A percentile compares a stretch with the other conserved stretches of the same genome.
phyloP scores from a whole-genome alignment of 768 basidiomycete genomes.

The Auricularia cornea region DNA sequence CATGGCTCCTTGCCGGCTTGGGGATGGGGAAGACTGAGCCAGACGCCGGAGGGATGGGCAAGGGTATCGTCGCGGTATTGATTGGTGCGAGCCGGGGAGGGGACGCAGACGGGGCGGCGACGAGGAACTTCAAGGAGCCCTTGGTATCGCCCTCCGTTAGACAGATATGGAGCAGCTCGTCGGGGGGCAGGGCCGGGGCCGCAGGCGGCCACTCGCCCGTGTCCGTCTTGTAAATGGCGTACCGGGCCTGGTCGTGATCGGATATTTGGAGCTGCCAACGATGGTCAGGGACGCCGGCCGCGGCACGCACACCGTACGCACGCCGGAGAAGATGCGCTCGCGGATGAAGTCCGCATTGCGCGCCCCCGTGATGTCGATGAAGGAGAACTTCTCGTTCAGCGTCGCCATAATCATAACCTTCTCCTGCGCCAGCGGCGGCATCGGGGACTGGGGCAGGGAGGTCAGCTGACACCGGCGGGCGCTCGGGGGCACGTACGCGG shows the following conservation, averaged over 20 bases:
- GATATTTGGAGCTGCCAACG: slow-evolving; percentile 57
- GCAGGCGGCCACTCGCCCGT: slow-evolving; percentile 68
- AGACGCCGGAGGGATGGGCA: background rate
- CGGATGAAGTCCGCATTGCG: slow-evolving; percentile 60
- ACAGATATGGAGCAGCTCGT: slow-evolving; percentile 65
- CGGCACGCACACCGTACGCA: slow-evolving; percentile 22
- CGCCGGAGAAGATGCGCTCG: slow-evolving; percentile 75
- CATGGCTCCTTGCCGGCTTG: background rate
- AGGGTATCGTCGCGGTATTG: slow-evolving; percentile 7
- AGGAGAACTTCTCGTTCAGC: slow-evolving; percentile 2
- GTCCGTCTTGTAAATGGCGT: slow-evolving; percentile 81
- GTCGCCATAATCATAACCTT: slow-evolving; percentile 8
- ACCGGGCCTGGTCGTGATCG: slow-evolving; percentile 72
- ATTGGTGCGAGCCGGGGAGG: background rate
- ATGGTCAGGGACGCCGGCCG: background rate
- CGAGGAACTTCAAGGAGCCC: slow-evolving; percentile 78
- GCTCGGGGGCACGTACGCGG: background rate
- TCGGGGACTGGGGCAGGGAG: background rate
- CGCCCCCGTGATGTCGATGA: slow-evolving; percentile 61
- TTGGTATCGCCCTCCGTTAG: slow-evolving; percentile 62
- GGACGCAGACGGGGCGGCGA: slow-evolving; percentile 25
- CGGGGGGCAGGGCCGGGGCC: slow-evolving; percentile 54
- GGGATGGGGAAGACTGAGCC: background rate
- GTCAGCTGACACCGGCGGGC: no score
- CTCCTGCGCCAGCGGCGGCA: background rate